phyloP scores from a whole-genome alignment of 176 grass and related monocot species.

The Carex myosuroides region DNA sequence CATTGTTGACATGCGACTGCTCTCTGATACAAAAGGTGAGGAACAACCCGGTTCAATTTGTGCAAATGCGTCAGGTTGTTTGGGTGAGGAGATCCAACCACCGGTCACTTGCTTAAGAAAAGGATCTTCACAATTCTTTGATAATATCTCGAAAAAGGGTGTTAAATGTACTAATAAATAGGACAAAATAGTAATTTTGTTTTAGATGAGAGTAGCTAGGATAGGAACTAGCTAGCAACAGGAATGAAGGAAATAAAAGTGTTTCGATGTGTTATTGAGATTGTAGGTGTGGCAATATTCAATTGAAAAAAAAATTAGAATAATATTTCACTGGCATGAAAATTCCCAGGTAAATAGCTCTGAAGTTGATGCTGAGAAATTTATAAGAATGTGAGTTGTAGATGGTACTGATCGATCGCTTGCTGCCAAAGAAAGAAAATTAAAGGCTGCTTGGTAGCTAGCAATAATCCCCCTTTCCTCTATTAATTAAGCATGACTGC shows the following conservation, averaged over 20 bases:
- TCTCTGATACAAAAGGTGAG: neutral
- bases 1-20: constrained; percentile 23
- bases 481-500: neutral
- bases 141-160: neutral
- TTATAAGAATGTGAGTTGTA: neutral
- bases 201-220: neutral
- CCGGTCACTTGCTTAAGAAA: constrained; percentile 12
- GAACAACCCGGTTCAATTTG: neutral
- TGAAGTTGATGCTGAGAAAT: neutral
- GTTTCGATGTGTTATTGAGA: constrained; percentile 3
- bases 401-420: neutral
- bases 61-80: constrained; percentile 18
- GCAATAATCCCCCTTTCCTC: neutral
- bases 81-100: constrained; percentile 6
- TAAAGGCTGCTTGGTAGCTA: no score
- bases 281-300: neutral
- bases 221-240: neutral
- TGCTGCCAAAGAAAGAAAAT: no score
- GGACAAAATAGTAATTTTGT: neutral
- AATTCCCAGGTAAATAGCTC: neutral
- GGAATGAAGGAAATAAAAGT: neutral
- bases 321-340: neutral
- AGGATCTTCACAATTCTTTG: neutral
- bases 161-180: neutral
- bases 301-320: neutral